Base-by-base conservation (phyloP, 2,329 filamentous ascomycete genomes). In the Annulohypoxylon truncatum region DNA sequence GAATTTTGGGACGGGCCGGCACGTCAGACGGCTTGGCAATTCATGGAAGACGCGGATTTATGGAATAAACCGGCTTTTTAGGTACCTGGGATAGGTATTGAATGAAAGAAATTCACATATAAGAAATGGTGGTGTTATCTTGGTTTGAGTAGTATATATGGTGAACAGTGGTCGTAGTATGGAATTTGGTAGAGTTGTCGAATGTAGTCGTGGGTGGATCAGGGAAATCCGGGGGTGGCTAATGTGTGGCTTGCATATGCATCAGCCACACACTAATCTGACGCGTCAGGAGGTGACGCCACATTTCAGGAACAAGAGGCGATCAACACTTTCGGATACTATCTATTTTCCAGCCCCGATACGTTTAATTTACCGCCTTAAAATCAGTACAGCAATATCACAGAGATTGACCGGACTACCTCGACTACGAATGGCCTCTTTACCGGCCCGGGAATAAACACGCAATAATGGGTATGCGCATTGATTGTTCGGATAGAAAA, bases 401-500 rank as follows among this genome's bases (percentile, higher is more conserved):
- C 46, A 29, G 6, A 24, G 29, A 18, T 6, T 6, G n/a, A 24
- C 4, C 35, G 9, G 35, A 54, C 44, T 44, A 22, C 13, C 33
- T 5, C 24, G n/a, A 33, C 55, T 47, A 58, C 63, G 53, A 52
- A 66, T 69, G 66, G 66, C 63, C 59, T 58, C 55, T 60, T 20
- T 51, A 10, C 48, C 42, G 22, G 10, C 40, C 22, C 61, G 52
- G 54, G 15, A 38, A 56, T 38, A 31, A 55, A 47, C 22, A 53
- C 55, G 63, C 66, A 52, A 66, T 35, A 66, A 69, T 69, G 66
- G 66, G 66, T 68, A 61, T 57, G 63, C 29, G 42, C 48, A 51
- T 52, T 3, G 6, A 51, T 15, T n/a, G 6, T 44, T 10, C 5
- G 18, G 24, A 28, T 44, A 35, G 7, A 44, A 26, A 22, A 35